Base-by-base conservation (phyloP, 768 basidiomycete genomes). In the Astraeus odoratus region DNA sequence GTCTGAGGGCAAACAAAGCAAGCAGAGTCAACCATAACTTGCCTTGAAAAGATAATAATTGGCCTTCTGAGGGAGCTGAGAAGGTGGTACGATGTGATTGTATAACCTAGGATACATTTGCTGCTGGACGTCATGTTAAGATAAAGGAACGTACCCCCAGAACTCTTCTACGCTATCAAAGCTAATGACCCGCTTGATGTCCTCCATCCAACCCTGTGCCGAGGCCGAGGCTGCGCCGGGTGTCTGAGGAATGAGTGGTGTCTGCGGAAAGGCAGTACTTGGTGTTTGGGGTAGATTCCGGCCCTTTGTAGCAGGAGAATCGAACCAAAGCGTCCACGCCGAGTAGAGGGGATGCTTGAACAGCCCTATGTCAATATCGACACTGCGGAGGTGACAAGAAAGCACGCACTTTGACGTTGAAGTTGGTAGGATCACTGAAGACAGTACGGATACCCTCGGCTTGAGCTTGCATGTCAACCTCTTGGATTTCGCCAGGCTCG, bases 41-140 rank as follows among this genome's bases (percentile, higher is more conserved):
- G 83, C 90, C 76, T 96, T 97, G 82, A 99, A 98, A 52, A 99
- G 74, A 71, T 98, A 99, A 67, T 99, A 99, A 63, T 98, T 98
- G n/a, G 93, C 91, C 71, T 96, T 97, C 66, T 83, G 83, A 30
- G 92, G 90, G 51, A 98, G 72, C 59, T 82, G 79, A 16, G 92
- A 95, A 13, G 96, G 96, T 20, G 92, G 89, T 38, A 99, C 83
- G 58, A 98, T 95, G 68, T 97, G 96, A 68, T 97, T 96, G 70
- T 96, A 94, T 51, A 96, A 68, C 8, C 88, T 94, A 50, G 31
- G 44, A 13, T 34, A 23, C 25, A 37, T n/a, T 39, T 61, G 43
- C 62, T 44, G 45, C 22, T 10, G 26, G 24, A 13, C 15, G 22
- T 15, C 30, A 19, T 30, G 15, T 25, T 26, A 47, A 30, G 27